Conservation (phyloP, 225 moss, liverwort and hornwort species). For the Rhytidiadelphus loreus region DNA sequence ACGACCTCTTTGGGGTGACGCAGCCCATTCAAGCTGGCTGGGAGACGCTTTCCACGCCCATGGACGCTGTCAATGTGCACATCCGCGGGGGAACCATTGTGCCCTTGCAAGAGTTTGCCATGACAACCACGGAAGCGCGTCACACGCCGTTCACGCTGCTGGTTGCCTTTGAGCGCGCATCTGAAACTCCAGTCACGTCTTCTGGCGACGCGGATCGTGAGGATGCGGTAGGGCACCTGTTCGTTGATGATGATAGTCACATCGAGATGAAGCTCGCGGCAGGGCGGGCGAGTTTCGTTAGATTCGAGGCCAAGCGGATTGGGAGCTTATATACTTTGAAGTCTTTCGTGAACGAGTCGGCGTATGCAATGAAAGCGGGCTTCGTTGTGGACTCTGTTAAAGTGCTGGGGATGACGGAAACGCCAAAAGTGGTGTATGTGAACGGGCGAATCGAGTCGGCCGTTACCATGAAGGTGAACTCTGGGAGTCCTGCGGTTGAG, state of each 20-base stretch:
- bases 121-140: slow-evolving; percentile 34
- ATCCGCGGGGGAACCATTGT: slow-evolving; percentile 28
- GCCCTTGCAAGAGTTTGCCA: slow-evolving; percentile 42
- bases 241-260: slow-evolving; percentile 20
- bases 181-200: background rate
- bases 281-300: slow-evolving; percentile 10
- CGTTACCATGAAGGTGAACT: background rate
- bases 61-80: slow-evolving; percentile 32
- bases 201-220: slow-evolving; percentile 11
- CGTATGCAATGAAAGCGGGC: background rate
- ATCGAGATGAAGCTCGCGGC: slow-evolving; percentile 11
- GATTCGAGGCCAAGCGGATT: slow-evolving; percentile 10
- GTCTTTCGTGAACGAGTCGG: slow-evolving; percentile 12
- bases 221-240: slow-evolving; percentile 20
- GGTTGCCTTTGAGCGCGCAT: slow-evolving; percentile 11
- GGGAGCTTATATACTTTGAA: slow-evolving; percentile 5
- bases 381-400: background rate
- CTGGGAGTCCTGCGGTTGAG: background rate
- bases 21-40: slow-evolving; percentile 3
- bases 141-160: slow-evolving; percentile 33
- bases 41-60: slow-evolving; percentile 8
- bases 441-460: background rate
- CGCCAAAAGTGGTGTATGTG: slow-evolving; percentile 2
- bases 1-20: slow-evolving; percentile 38
- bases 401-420: slow-evolving; percentile 15